These are phyloP conservation scores for Fusarium sp. DNA, from an alignment of 2,329 filamentous ascomycete genomes.

Conservation along the genomic window DNA sequence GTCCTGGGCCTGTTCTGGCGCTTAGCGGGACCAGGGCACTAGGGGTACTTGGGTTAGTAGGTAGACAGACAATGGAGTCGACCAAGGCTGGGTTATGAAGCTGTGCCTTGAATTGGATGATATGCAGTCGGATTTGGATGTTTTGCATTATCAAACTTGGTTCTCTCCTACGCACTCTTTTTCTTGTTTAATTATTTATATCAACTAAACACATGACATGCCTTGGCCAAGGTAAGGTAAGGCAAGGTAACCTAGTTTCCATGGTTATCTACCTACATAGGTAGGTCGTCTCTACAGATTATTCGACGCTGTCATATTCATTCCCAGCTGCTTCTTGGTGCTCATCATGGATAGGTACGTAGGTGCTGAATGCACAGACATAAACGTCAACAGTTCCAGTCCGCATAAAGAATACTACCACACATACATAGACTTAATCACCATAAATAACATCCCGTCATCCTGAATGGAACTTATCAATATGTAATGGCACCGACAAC, in stretches of 20 bases:
- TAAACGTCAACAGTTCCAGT: slow-evolving; percentile 32
- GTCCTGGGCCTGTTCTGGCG: slow-evolving; percentile 34
- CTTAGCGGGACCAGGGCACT: slow-evolving; percentile 34
- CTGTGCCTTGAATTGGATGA: slow-evolving; percentile 39
- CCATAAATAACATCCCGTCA: slow-evolving; percentile 11
- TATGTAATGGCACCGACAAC: slow-evolving; percentile 2
- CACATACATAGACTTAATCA: background rate
- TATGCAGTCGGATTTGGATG: slow-evolving; percentile 36
- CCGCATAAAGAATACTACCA: slow-evolving; percentile 40
- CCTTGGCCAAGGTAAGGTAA: slow-evolving; percentile 2
- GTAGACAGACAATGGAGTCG: too few relatives aligned
- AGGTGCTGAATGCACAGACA: slow-evolving; percentile 35
- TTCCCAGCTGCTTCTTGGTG: slow-evolving; percentile 32
- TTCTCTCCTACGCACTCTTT: slow-evolving; percentile 5
- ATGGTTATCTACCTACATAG: too few relatives aligned
- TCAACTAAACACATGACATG: background rate
- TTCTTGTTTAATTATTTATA: slow-evolving; percentile 18
- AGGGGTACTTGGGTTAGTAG: too few relatives aligned
- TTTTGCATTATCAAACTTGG: slow-evolving; percentile 39
- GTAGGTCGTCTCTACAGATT: background rate
- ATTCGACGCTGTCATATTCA: slow-evolving; percentile 12
- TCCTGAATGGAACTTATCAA: slow-evolving; percentile 7
- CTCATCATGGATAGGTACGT: slow-evolving; percentile 13
- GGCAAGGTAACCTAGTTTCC: background rate
- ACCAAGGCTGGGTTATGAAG: slow-evolving; percentile 3